phyloP scores from a whole-genome alignment of 192 early-diverging fungal genomes.

The Backusella australiensis region DNA sequence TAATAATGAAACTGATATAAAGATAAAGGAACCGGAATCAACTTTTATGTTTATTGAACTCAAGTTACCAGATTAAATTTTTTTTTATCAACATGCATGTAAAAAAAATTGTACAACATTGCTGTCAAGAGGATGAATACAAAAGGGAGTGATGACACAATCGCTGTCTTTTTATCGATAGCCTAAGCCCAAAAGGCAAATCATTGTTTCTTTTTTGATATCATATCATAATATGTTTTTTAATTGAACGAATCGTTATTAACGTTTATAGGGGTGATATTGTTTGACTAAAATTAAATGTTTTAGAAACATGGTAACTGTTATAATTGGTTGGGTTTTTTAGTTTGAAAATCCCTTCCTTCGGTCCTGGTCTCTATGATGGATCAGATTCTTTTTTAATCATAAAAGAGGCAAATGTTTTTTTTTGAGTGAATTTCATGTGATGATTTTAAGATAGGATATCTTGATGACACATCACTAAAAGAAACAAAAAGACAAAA shows the following conservation, averaged over 20 bases:
- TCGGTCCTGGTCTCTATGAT: neutral
- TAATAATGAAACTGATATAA: too few relatives aligned
- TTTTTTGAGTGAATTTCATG: neutral
- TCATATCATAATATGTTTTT: neutral
- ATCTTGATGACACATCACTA: neutral
- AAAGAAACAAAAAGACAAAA: neutral
- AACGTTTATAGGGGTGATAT: neutral
- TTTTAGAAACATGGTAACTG: neutral
- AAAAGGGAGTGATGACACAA: neutral
- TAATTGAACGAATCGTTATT: neutral
- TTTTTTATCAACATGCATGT: neutral
- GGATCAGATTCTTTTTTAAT: neutral
- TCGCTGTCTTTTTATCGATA: neutral
- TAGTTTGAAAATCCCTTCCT: neutral
- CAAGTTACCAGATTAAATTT: neutral
- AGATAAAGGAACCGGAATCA: too few relatives aligned
- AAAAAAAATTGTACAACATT: neutral
- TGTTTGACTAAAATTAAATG: neutral
- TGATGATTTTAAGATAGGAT: neutral
- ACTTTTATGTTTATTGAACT: too few relatives aligned
- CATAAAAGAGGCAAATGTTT: too few relatives aligned
- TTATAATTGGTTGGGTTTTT: neutral
- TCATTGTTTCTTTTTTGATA: neutral
- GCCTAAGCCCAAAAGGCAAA: neutral
- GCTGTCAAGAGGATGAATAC: neutral